A percentile compares a stretch with the other conserved stretches of the same genome.
phyloP scores from a whole-genome alignment of 2,329 filamentous ascomycete genomes.

The Tolypocladium inflatum region DNA sequence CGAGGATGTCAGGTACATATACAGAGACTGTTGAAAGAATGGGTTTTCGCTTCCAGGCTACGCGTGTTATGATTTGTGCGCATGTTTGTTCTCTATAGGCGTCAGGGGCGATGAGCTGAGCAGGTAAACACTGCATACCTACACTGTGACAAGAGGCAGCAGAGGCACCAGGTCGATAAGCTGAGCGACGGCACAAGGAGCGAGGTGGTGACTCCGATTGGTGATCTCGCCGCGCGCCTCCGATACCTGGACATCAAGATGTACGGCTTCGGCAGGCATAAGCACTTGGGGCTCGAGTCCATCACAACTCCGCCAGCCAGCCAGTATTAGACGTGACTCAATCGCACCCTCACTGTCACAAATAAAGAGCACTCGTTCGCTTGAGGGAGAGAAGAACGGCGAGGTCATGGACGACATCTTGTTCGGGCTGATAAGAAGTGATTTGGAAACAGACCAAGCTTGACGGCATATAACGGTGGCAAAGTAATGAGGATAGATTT shows the following conservation, averaged over 20 bases:
- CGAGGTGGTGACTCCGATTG: not conserved
- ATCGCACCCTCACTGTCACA: not conserved
- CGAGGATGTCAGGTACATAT: not conserved
- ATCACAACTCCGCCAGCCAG: not conserved
- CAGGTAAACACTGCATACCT: not conserved
- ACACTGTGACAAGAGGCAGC: no score
- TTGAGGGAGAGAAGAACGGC: constrained; percentile 28
- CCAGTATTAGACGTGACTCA: not conserved
- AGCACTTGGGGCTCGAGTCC: not conserved
- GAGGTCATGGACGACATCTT: constrained; percentile 24
- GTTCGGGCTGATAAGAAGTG: constrained; percentile 29
- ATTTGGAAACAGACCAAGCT: constrained; percentile 8
- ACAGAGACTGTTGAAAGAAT: not conserved
- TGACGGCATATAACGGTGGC: not conserved
- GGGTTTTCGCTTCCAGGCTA: not conserved
- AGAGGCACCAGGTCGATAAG: no score
- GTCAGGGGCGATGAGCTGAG: not conserved
- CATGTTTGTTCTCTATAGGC: not conserved
- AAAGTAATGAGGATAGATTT: not conserved
- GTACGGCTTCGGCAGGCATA: not conserved
- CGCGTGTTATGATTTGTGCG: not conserved
- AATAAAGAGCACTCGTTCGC: not conserved
- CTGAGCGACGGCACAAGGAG: not conserved
- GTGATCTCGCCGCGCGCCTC: not conserved
- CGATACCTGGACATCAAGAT: not conserved